A percentile compares a stretch with the other conserved stretches of the same genome.
Conservation (phyloP, 371 early-diverging fungal species). For the Lichtheimia ornata region DNA sequence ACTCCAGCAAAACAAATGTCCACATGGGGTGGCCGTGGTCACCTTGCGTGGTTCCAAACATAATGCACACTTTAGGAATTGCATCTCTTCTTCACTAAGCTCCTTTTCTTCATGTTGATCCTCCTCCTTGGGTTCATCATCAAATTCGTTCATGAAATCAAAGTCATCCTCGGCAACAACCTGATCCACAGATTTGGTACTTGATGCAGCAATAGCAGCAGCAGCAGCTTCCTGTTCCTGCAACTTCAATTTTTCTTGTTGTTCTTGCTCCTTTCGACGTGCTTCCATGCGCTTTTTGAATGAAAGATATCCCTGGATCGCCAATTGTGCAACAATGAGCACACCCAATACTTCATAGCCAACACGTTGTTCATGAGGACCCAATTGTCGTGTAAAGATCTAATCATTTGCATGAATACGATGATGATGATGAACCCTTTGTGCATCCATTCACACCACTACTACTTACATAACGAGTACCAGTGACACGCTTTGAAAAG, state of each 20-base stretch:
- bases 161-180: slow-evolving; percentile 40
- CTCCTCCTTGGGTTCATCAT: slow-evolving; percentile 28
- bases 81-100: slow-evolving; percentile 38
- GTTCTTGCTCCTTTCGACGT: slow-evolving; percentile 11
- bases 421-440: too few species aligned
- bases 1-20: slow-evolving; percentile 92
- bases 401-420: slow-evolving; percentile 10
- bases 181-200: neutral
- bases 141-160: slow-evolving; percentile 42
- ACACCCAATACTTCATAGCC: slow-evolving; percentile 87
- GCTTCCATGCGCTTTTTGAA: slow-evolving; percentile 30
- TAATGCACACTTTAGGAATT: slow-evolving; percentile 75
- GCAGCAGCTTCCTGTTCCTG: slow-evolving; percentile 13
- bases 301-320: slow-evolving; percentile 52
- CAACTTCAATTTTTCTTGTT: slow-evolving; percentile 11
- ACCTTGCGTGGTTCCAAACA: slow-evolving; percentile 76
- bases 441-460: neutral
- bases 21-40: slow-evolving; percentile 87
- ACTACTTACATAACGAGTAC: slow-evolving; percentile 72
- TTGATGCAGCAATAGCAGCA: neutral
- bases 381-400: slow-evolving; percentile 77
- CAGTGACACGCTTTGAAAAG: slow-evolving; percentile 75
- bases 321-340: slow-evolving; percentile 71
- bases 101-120: slow-evolving; percentile 24
- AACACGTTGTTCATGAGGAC: slow-evolving; percentile 69